These are phyloP conservation scores for Populus hybrid DNA, from an alignment of 441 rosid genomes.

Conservation along the genomic window DNA sequence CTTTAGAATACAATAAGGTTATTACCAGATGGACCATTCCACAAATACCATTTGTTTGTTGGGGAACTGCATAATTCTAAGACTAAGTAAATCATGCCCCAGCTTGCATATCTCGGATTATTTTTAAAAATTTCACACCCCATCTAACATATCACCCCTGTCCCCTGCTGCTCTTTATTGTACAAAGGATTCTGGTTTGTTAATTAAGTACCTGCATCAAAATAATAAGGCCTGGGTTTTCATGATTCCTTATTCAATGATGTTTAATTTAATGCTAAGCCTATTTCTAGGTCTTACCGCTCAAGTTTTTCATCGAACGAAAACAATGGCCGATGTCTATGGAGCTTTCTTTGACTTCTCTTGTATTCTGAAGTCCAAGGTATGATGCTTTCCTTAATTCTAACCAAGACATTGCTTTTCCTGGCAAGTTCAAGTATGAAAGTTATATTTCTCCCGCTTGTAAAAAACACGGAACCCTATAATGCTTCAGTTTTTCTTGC, in stretches of 20 bases:
- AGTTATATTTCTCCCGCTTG: background rate
- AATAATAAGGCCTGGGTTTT: background rate
- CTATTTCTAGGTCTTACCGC: slow-evolving; percentile 81
- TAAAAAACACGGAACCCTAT: background rate
- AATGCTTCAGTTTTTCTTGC: background rate
- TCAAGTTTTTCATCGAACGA: slow-evolving; percentile 74
- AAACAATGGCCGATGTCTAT: slow-evolving; percentile 85
- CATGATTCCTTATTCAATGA: background rate
- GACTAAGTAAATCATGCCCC: background rate
- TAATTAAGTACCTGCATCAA: background rate
- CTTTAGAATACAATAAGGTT: too few species aligned
- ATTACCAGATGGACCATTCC: background rate
- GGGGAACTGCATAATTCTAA: background rate
- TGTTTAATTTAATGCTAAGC: background rate
- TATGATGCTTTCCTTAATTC: slow-evolving; percentile 19
- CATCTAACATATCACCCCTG: background rate
- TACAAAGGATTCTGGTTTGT: background rate
- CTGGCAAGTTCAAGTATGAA: background rate
- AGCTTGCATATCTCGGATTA: background rate
- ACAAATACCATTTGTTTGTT: background rate
- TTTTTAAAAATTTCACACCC: background rate
- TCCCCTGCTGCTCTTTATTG: background rate
- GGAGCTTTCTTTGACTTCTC: slow-evolving; percentile 88
- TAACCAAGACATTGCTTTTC: background rate
- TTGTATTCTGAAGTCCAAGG: slow-evolving; percentile 75